These are phyloP conservation scores for Cladosporium phlei DNA, from an alignment of 2,329 filamentous ascomycete species.

Conservation along the genomic window DNA sequence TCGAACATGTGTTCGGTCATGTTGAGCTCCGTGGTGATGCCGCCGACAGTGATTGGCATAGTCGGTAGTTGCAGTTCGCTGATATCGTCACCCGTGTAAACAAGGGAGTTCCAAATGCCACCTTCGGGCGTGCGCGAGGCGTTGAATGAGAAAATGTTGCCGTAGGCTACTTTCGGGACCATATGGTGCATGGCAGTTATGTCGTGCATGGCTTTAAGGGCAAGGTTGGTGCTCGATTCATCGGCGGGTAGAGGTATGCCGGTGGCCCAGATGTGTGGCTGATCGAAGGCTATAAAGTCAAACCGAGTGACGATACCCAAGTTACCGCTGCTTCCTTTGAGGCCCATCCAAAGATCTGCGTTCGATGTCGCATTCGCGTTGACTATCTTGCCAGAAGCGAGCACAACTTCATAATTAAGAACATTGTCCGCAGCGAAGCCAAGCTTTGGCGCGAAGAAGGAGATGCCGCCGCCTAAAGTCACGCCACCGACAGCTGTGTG, in stretches of 20 bases:
- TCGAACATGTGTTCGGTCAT: constrained; percentile 2
- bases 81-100: constrained; percentile 4
- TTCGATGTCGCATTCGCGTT: constrained; percentile 21
- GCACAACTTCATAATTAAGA: constrained; percentile 25
- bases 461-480: constrained; percentile 28
- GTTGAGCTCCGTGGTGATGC: neutral
- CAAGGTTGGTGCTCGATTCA: constrained; percentile 1
- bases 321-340: constrained; percentile 27
- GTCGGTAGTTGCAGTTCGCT: neutral
- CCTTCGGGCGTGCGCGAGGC: neutral
- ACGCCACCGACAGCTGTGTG: constrained; percentile 29
- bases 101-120: constrained; percentile 6
- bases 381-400: constrained; percentile 21
- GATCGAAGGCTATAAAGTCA: constrained; percentile 11
- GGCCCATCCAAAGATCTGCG: constrained; percentile 23
- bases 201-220: neutral
- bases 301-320: constrained; percentile 28
- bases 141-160: constrained; percentile 8
- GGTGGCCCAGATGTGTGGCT: neutral
- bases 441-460: constrained; percentile 24
- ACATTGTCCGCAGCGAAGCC: constrained; percentile 31
- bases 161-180: constrained; percentile 11
- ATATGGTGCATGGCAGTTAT: constrained; percentile 3
- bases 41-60: neutral
- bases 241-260: neutral